Evolutionary conservation across 2,329 filamentous ascomycete species (phyloP), one percentile per base, ranked within the genome.

Genomic region (Elsinoe perseae): DNA sequence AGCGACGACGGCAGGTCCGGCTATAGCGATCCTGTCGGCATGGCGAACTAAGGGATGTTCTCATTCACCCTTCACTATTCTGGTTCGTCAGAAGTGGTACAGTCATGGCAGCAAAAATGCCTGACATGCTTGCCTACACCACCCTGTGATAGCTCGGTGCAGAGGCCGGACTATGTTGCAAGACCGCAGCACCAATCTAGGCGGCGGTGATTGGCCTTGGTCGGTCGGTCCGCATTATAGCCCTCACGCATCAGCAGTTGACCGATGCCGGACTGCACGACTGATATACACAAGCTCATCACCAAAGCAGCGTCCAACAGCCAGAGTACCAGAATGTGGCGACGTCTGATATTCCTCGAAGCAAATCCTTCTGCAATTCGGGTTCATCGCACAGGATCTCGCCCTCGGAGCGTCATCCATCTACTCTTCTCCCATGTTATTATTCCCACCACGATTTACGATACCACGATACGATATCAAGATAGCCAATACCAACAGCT

Each of bases 401-500:
- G n/a, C n/a, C n/a, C n/a, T n/a, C n/a, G n/a, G n/a, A 12, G 12
- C 4, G 12, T 21, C 18, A 12, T 10, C 7, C 18, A 12, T n/a
- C 18, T 14, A 18, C 25, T 44, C 40, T 44, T 44, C 40, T 25
- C 4, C 10, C 32, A 36, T 36, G 32, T 44, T 25, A n/a, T 44
- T 25, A 44, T 18, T 44, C 10, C 20, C n/a, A 38, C n/a, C 40
- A 44, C 40, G 40, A 44, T 27, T 44, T 44, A 44, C 23, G 40
- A 44, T 44, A 44, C 40, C 40, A 44, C 25, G 46, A 36, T 36
- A 30, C 14, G 46, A 36, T 20, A 50, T 50, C 25, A 12, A 50
- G 46, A 50, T 50, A 32, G 20, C 46, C 18, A 50, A 18, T 36
- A 9, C 4, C 32, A 36, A 36, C 32, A 36, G 12, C 28, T 36